Percentiles rank a stretch among this genome's conserved stretches.
phyloP scores from a whole-genome alignment of 2,329 filamentous ascomycete species.

The Onygenales sp. region DNA sequence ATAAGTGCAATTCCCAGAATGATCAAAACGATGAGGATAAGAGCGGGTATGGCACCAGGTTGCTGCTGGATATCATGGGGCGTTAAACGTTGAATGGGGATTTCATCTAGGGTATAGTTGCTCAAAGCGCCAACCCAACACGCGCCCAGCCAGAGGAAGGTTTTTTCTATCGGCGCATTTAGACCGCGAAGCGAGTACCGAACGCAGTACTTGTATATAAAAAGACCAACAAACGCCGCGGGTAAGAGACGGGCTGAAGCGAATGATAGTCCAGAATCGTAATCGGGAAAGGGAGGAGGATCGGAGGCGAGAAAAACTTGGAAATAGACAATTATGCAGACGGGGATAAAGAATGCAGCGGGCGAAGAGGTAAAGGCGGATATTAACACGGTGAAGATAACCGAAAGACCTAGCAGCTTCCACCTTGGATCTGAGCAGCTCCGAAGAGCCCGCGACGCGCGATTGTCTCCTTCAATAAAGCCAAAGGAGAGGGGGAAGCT shows the following conservation, averaged over 20 bases:
- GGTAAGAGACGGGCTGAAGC: constrained; percentile 50
- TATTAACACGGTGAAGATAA: constrained; percentile 45
- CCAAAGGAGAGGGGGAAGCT: constrained; percentile 50
- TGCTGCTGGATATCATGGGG: constrained; percentile 52
- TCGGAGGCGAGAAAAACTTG: constrained; percentile 53
- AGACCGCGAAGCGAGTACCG: constrained; percentile 40
- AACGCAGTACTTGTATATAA: constrained; percentile 47
- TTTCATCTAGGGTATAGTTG: constrained; percentile 55
- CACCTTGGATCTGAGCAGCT: constrained; percentile 48
- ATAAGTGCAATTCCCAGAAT: constrained; percentile 45
- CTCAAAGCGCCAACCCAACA: constrained; percentile 54
- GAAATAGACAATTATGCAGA: constrained; percentile 49
- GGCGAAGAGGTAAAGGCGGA: constrained; percentile 50
- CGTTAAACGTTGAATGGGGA: constrained; percentile 53
- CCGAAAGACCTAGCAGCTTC: constrained; percentile 46
- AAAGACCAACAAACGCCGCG: constrained; percentile 48
- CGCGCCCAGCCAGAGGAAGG: constrained; percentile 50
- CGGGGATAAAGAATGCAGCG: constrained; percentile 41
- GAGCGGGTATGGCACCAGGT: constrained; percentile 48
- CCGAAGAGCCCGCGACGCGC: constrained; percentile 10
- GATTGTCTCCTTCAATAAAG: constrained; percentile 35
- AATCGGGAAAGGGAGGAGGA: constrained; percentile 46
- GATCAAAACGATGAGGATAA: constrained; percentile 43
- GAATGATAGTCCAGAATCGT: constrained; percentile 45
- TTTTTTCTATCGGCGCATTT: constrained; percentile 51